Conservation (phyloP, 2,329 filamentous ascomycete species). For the Pseudogymnoascus sp. region DNA sequence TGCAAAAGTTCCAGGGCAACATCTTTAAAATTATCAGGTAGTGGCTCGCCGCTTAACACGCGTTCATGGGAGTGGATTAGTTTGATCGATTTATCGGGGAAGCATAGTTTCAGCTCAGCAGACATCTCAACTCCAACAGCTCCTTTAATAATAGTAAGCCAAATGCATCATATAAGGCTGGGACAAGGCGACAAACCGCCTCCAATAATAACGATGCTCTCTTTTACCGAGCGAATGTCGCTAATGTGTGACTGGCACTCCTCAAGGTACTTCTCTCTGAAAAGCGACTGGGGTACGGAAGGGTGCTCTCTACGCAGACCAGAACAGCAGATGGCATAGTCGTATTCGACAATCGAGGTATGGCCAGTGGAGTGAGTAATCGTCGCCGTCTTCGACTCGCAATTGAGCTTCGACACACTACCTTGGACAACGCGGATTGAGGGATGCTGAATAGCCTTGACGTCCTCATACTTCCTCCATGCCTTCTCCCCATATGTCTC, state of each 20-base stretch:
- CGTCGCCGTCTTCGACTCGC: conserved; percentile 49
- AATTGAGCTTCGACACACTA: conserved; percentile 53
- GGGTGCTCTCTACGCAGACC: conserved; percentile 65
- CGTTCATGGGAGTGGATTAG: conserved; percentile 65
- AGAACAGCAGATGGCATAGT: conserved; percentile 67
- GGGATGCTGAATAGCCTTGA: conserved; percentile 56
- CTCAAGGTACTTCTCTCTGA: conserved; percentile 52
- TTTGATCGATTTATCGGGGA: conserved; percentile 59
- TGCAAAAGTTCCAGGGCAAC: conserved; percentile 49
- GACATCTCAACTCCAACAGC: conserved; percentile 80
- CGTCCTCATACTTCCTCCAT: conserved; percentile 62
- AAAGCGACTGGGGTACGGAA: conserved; percentile 60
- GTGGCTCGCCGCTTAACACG: conserved; percentile 64
- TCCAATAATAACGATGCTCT: conserved; percentile 65
- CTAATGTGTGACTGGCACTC: conserved; percentile 56
- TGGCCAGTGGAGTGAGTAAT: conserved; percentile 44
- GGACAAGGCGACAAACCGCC: conserved; percentile 41
- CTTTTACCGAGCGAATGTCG: conserved; percentile 41
- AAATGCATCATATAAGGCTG: background rate
- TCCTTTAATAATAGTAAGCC: conserved; percentile 33
- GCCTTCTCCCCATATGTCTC: conserved; percentile 55
- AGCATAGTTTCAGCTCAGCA: conserved; percentile 62
- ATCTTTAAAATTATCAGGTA: conserved; percentile 63
- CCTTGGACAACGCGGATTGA: conserved; percentile 60
- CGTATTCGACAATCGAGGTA: conserved; percentile 44